Evolutionary conservation across 768 basidiomycete species (phyloP).

Genomic region (Cytidiella melzeri): DNA sequence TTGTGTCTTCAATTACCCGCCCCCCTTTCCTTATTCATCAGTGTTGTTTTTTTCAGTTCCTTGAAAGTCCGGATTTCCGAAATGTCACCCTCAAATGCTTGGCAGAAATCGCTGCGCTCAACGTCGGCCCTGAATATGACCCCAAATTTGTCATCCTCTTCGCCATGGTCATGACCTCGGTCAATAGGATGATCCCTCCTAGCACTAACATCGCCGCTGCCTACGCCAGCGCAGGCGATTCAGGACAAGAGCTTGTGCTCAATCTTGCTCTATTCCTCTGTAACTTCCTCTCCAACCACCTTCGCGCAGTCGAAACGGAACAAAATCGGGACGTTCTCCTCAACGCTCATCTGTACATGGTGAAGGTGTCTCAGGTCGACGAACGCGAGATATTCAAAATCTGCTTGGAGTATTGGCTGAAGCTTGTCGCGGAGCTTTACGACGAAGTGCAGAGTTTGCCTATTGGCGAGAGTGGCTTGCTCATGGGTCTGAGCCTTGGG

Average conservation of each 20-base stretch:
- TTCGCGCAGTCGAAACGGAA: constrained; percentile 91
- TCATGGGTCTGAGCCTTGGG: constrained; percentile 87
- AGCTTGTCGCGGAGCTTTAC: constrained; percentile 93
- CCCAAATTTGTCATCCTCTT: constrained; percentile 96
- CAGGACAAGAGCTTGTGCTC: constrained; percentile 94
- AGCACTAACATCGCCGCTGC: constrained; percentile 92
- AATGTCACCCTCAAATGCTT: constrained; percentile 96
- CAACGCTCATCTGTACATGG: constrained; percentile 97
- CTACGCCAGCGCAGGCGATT: constrained; percentile 82
- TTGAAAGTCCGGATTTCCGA: constrained; percentile 94
- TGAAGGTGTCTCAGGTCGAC: constrained; percentile 96
- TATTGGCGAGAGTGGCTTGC: constrained; percentile 75
- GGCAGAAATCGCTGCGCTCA: constrained; percentile 91
- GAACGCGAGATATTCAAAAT: constrained; percentile 99
- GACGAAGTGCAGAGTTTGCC: constrained; percentile 94
- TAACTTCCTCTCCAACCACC: constrained; percentile 92
- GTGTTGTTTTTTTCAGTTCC: constrained; percentile 64
- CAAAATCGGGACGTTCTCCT: constrained; percentile 86
- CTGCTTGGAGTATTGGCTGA: constrained; percentile 95
- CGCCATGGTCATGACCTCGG: constrained; percentile 95
- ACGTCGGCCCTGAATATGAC: constrained; percentile 95
- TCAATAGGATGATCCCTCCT: constrained; percentile 96
- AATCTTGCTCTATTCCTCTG: constrained; percentile 96
- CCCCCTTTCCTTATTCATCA: constrained; percentile 8
- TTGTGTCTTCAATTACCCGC: constrained; percentile 30